Percentiles rank a stretch among this genome's conserved stretches.
These are phyloP conservation scores for Hymenoscyphus occultus DNA, from an alignment of 2,329 filamentous ascomycete species.

Conservation along the genomic window DNA sequence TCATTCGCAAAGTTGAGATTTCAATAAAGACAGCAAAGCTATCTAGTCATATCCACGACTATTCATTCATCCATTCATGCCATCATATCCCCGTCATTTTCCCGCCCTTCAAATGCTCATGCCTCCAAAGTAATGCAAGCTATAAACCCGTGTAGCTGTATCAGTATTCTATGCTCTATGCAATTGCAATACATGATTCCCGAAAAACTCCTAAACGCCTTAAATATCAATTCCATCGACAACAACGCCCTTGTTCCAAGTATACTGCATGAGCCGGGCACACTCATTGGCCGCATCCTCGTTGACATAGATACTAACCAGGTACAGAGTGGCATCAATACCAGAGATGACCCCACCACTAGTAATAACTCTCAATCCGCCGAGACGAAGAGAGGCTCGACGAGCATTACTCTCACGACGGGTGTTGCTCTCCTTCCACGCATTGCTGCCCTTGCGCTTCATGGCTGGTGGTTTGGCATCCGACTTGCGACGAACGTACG, in stretches of 20 bases:
- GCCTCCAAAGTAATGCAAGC: not conserved
- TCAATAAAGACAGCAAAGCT: conserved; percentile 14
- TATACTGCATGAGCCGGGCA: conserved; percentile 73
- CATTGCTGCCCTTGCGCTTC: conserved; percentile 79
- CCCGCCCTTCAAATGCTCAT: not conserved
- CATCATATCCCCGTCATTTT: not conserved
- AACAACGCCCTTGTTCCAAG: conserved; percentile 81
- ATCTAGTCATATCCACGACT: conserved; percentile 15
- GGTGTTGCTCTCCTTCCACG: conserved; percentile 69
- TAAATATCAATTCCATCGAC: conserved; percentile 84
- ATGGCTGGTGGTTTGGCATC: conserved; percentile 61
- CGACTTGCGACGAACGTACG: conserved; percentile 75
- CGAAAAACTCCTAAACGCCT: conserved; percentile 25
- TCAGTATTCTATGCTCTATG: conserved; percentile 18
- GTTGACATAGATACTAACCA: conserved; percentile 78
- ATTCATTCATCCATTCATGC: not conserved
- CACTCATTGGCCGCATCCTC: conserved; percentile 74
- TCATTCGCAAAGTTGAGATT: conserved; percentile 8
- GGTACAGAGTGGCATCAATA: conserved; percentile 79
- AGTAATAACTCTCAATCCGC: conserved; percentile 71
- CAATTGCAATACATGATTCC: conserved; percentile 14
- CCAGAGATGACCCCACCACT: conserved; percentile 75
- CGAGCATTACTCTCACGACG: conserved; percentile 79
- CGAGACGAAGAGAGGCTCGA: conserved; percentile 60
- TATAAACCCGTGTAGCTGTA: conserved; percentile 13